Percentiles rank a stretch among this genome's conserved stretches.
Conservation (phyloP, 306 rosid species). For the Inga laurina region DNA sequence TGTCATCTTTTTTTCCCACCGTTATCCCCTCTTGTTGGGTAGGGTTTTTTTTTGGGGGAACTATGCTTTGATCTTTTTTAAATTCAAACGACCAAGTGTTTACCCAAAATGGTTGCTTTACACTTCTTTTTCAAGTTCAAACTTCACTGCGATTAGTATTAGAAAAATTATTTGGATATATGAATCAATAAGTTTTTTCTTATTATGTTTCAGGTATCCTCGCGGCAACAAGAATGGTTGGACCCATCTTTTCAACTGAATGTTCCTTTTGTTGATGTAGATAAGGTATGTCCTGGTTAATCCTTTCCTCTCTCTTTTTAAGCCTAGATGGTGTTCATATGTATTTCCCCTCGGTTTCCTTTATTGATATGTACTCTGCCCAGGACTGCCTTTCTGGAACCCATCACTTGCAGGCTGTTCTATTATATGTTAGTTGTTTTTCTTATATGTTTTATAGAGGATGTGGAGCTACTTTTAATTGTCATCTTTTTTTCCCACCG, state of each 20-base stretch:
- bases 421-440: conserved; percentile 14
- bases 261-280: conserved; percentile 93
- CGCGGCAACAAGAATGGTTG: conserved; percentile 64
- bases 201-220: conserved; percentile 55
- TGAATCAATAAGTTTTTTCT: conserved; percentile 4
- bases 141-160: neutral
- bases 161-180: neutral
- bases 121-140: neutral
- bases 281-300: conserved; percentile 65
- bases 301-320: conserved; percentile 8
- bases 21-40: neutral
- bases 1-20: neutral
- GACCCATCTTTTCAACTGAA: conserved; percentile 64
- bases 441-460: conserved; percentile 15
- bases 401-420: conserved; percentile 17
- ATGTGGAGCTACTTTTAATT: neutral
- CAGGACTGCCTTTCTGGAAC: neutral
- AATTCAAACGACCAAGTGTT: neutral
- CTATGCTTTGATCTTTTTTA: neutral
- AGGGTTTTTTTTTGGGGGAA: neutral
- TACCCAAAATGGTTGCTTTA: neutral
- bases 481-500: neutral
- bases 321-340: neutral
- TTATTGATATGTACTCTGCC: conserved; percentile 9
- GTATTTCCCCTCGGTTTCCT: neutral